A percentile compares a stretch with the other conserved stretches of the same genome.
Conservation (phyloP, 2,329 filamentous ascomycete species). For the Arthrobotrys iridis region DNA sequence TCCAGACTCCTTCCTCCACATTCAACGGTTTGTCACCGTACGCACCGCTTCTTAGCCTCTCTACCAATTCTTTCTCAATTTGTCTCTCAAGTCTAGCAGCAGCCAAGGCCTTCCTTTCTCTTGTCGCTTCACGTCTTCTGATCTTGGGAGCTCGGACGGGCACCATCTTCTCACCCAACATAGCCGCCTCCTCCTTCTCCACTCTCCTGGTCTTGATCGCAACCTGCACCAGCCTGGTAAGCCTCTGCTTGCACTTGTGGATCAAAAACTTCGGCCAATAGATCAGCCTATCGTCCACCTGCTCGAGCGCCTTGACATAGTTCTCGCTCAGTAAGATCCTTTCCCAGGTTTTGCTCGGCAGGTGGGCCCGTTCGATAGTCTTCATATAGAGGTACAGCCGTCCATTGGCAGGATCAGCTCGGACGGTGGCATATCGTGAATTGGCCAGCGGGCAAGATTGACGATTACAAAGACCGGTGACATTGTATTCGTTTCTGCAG, state of each 20-base stretch:
- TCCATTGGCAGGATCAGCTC: constrained; percentile 73
- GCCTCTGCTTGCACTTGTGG: constrained; percentile 95
- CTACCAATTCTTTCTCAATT: constrained; percentile 93
- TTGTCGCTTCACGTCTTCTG: constrained; percentile 75
- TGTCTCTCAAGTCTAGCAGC: constrained; percentile 94
- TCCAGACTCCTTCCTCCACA: constrained; percentile 94
- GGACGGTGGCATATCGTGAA: constrained; percentile 89
- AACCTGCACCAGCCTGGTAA: constrained; percentile 92
- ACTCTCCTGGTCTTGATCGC: constrained; percentile 76
- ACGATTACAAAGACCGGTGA: constrained; percentile 82
- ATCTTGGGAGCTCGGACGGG: constrained; percentile 93
- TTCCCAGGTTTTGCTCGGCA: constrained; percentile 94
- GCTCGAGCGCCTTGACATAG: constrained; percentile 86
- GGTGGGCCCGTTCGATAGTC: constrained; percentile 85
- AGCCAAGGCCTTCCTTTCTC: constrained; percentile 79
- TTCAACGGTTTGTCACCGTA: constrained; percentile 96
- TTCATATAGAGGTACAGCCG: constrained; percentile 97
- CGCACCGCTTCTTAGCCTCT: constrained; percentile 87
- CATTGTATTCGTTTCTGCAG: constrained; percentile 94
- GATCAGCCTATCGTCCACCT: constrained; percentile 84
- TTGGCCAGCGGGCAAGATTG: constrained; percentile 93
- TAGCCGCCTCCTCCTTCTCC: constrained; percentile 82
- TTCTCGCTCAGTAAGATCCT: constrained; percentile 88
- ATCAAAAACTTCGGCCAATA: constrained; percentile 95
- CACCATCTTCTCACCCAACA: constrained; percentile 87